Conservation (phyloP, 345 rosid species). For the Hypericum androsaemum region DNA sequence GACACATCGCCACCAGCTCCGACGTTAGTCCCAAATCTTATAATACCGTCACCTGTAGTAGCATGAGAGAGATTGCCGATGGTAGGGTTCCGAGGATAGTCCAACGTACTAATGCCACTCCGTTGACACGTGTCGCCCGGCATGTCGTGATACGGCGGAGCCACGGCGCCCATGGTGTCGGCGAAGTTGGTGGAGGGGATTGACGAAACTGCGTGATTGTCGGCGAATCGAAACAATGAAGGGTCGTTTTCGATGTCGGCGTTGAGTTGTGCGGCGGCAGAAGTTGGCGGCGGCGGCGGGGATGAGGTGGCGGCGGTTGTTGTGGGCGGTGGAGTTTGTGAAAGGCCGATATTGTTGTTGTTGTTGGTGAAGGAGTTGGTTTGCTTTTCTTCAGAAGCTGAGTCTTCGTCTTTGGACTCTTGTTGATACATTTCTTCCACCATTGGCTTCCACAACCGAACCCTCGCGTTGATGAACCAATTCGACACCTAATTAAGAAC, state of each 20-base stretch:
- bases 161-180: conserved; percentile 13
- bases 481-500: conserved; percentile 59
- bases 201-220: conserved; percentile 1
- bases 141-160: conserved; percentile 27
- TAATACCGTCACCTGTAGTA: conserved; percentile 37
- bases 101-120: conserved; percentile 24
- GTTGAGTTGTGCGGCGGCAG: conserved; percentile 41
- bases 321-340: conserved; percentile 31
- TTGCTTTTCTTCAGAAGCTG: conserved; percentile 20
- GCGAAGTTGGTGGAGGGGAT: too few species aligned
- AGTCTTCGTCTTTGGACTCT: conserved; percentile 57
- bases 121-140: conserved; percentile 33
- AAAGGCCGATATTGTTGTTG: conserved; percentile 21
- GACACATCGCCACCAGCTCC: conserved; percentile 60
- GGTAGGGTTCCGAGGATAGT: conserved; percentile 31
- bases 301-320: conserved; percentile 19
- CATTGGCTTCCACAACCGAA: conserved; percentile 98
- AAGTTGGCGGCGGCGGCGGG: conserved; percentile 4
- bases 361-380: conserved; percentile 18
- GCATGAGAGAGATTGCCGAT: conserved; percentile 7
- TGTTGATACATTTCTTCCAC: conserved; percentile 98
- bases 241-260: conserved; percentile 55
- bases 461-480: conserved; percentile 99
- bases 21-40: conserved; percentile 64
- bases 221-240: conserved; percentile 23